Conservation (phyloP, 2,329 filamentous ascomycete species). For the Aspergillus udagawae region DNA sequence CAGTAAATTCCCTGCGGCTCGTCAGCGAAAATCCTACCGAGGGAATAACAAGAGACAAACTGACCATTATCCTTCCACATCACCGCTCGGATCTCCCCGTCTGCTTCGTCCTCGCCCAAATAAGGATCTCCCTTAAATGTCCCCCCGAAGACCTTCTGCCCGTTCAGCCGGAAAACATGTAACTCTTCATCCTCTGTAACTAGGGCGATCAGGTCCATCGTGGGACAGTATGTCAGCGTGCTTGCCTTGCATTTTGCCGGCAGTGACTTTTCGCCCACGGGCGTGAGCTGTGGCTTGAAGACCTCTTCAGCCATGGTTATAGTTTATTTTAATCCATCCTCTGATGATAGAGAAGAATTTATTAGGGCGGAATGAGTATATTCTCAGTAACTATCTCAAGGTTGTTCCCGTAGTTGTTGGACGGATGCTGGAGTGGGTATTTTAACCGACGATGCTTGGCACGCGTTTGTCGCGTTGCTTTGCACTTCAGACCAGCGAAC, state of each 20-base stretch:
- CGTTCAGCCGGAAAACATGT: constrained; percentile 72
- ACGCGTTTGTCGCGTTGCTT: constrained; percentile 6
- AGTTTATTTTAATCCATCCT: constrained; percentile 22
- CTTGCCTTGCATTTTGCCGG: constrained; percentile 40
- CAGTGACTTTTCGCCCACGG: constrained; percentile 39
- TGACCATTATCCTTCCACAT: constrained; percentile 67
- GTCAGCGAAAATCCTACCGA: background rate
- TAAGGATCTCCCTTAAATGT: constrained; percentile 37
- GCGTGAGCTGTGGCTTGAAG: constrained; percentile 31
- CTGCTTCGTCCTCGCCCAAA: constrained; percentile 41
- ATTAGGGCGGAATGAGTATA: background rate
- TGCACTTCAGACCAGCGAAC: background rate
- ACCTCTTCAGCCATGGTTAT: constrained; percentile 21
- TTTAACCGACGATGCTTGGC: constrained; percentile 14
- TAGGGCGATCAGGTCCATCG: constrained; percentile 75
- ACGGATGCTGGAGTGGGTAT: constrained; percentile 7
- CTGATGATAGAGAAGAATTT: background rate
- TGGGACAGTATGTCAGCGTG: constrained; percentile 71
- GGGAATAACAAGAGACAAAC: constrained; percentile 5
- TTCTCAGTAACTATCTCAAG: background rate
- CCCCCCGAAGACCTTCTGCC: constrained; percentile 62
- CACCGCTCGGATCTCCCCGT: constrained; percentile 42
- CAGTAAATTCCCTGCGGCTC: constrained; percentile 57
- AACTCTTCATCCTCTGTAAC: constrained; percentile 65
- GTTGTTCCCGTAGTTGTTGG: constrained; percentile 5